Percentiles rank a stretch among this genome's conserved stretches.
These are phyloP conservation scores for Rasamsonia emersonii DNA, from an alignment of 2,329 filamentous ascomycete genomes.

Conservation along the genomic window DNA sequence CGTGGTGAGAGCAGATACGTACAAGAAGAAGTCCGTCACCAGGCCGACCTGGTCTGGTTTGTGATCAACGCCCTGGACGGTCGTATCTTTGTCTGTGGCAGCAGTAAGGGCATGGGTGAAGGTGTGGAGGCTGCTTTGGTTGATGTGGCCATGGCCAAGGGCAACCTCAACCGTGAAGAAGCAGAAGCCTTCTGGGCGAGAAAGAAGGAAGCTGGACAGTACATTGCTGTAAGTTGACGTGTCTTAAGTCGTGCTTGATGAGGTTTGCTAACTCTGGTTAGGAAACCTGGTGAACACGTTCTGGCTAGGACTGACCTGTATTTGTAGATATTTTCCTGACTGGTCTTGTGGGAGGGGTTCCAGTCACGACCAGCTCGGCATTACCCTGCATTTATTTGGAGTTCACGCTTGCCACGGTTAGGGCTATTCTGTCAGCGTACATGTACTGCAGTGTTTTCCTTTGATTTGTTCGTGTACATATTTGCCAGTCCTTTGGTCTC, in stretches of 20 bases:
- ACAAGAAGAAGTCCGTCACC: conserved; percentile 84
- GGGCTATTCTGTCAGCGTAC: no score
- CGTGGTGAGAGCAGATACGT: conserved; percentile 80
- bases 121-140: conserved; percentile 82
- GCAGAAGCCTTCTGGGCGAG: conserved; percentile 80
- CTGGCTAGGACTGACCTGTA: no score
- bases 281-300: conserved; percentile 31
- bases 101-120: conserved; percentile 93
- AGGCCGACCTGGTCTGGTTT: conserved; percentile 97
- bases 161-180: conserved; percentile 72
- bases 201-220: conserved; percentile 89
- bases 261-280: conserved; percentile 10
- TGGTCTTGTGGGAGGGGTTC: no score
- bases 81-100: conserved; percentile 91
- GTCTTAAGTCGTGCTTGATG: not conserved
- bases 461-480: no score
- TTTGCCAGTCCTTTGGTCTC: no score
- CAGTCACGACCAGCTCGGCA: no score
- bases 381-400: no score
- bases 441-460: no score
- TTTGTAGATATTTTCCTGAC: no score
- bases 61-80: conserved; percentile 95
- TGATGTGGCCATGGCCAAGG: conserved; percentile 88
- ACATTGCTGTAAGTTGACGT: conserved; percentile 61
- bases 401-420: no score